Base-by-base conservation (phyloP, 2,329 filamentous ascomycete species). In the Escovopsis sp. region DNA sequence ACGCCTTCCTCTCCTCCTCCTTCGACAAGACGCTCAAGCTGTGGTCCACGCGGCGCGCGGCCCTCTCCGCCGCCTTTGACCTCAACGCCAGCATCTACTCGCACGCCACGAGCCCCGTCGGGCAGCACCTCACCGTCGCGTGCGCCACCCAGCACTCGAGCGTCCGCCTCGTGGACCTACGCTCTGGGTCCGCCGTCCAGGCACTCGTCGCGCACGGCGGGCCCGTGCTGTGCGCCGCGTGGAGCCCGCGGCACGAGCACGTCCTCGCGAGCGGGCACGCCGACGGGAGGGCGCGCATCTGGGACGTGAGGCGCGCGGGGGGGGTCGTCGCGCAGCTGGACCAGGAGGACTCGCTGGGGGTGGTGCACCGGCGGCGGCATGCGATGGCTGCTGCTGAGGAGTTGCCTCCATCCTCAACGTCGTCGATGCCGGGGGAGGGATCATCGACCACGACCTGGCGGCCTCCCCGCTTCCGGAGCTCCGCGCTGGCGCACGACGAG, bases 81-180 rank as follows among this genome's bases (percentile, higher is more conserved):
- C 65, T 87, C 17, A 72, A 70, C 35, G 69, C 72, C 4, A 77
- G 77, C 23, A 65, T 84, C 33, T 84, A 85, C 56, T 76, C 79
- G 1, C 86, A 94, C 53, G 75, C 81, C 1, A 68, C 83, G 18
- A 93, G 86, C 1, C 70, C 77, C 29, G 61, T 87, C 39, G 70
- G 84, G 37, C 61, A 72, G 35, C 68, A 86, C 48, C 65, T 93
- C 0, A 69, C 94, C 4, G 81, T 94, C 9, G 86, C 88, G 9
- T 90, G 85, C 48, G 87, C 82, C 1, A 92, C 86, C 1, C 85
- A 92, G 43, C 77, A 90, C 51, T 83, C 84, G 6, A 70, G 81
- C 18, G 80, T 94, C 12, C 76, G 86, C 13, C 70, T 96, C 6
- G 74, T 94, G 5, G 88, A 96, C 51, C 66, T 94, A 25, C 79